Conservation (phyloP, 345 rosid genomes). For the Salix suchowensis region DNA sequence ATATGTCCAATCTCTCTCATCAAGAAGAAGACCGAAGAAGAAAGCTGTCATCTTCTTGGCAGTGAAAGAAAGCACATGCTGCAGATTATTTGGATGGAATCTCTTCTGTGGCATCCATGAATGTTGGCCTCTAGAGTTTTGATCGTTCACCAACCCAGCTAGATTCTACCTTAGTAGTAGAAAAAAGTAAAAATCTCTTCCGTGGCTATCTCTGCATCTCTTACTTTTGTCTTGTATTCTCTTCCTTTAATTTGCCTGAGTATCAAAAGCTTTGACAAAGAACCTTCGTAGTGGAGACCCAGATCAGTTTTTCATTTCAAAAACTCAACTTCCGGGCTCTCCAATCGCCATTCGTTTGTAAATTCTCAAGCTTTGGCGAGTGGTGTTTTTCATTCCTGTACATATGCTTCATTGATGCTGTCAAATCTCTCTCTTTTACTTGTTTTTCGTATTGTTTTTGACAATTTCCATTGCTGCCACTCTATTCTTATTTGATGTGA, state of each 20-base stretch:
- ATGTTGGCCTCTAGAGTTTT: not conserved
- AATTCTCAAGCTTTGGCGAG: slow-evolving; percentile 9
- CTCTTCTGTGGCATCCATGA: not conserved
- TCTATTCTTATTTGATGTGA: not conserved
- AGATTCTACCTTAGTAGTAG: not conserved
- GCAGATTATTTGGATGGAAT: not conserved
- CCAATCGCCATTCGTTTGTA: slow-evolving; percentile 3
- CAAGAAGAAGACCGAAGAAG: not conserved
- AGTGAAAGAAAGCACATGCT: not conserved
- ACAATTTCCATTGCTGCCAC: not conserved
- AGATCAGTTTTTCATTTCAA: slow-evolving; percentile 2
- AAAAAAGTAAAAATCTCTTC: too few species aligned
- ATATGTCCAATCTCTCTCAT: not conserved
- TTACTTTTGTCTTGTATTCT: not conserved
- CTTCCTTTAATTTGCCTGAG: not conserved
- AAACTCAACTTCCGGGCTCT: slow-evolving; percentile 1
- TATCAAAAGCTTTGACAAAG: not conserved
- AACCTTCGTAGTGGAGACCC: slow-evolving; percentile 14
- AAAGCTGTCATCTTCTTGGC: not conserved
- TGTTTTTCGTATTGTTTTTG: not conserved
- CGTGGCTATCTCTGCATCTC: slow-evolving; percentile 6
- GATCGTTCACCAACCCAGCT: slow-evolving; percentile 4
- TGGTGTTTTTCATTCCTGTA: slow-evolving; percentile 9
- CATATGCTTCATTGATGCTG: not conserved
- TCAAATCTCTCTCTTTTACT: not conserved